Evolutionary conservation across 1,139 yeast species (phyloP), one percentile per base, ranked within the genome.

Genomic region (Neolecta irregularis): DNA sequence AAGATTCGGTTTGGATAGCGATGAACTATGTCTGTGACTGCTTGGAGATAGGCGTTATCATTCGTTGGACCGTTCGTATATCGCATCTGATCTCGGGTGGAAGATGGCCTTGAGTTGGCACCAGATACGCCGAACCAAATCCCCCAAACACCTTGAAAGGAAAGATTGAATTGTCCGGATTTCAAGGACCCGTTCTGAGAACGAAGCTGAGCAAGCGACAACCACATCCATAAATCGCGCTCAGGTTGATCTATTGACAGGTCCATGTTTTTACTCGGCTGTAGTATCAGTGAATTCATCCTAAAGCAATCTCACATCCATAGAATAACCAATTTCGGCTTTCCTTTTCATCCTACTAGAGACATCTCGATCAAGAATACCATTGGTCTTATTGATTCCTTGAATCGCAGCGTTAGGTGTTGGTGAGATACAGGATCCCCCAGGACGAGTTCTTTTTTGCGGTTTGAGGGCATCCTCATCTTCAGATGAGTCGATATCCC

Each of bases 191-290:
- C 13, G 22, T 20, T 16, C 12, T 3, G 5, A n/a, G 11, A 3
- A 28, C 22, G 22, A 16, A 28, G 3, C n/a, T 20, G 11, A 0
- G 92, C 83, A 34, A 78, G 67, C 5, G 72, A 68, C 19, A 85
- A 56, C 95, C 95, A 85, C 48, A 75, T 71, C 96, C 96, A 85
- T 0, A 93, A 75, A 46, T 78, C 74, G 43, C 75, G 62, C 24
- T 81, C 59, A 44, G 72, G 71, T 23, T 72, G 76, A 20, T 72
- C 58, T 11, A 72, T 79, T 32, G 81, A 58, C 11, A 80, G 61
- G 15, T 64, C 61, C 25, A 75, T 67, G 42, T 85, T 85, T 26
- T 57, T 58, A 33, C 9, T 16, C 3, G 31, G 8, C 21, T 28
- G 22, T 6, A 28, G n/a, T 7, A 8, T 16, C 22, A 16, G 6